phyloP scores from a whole-genome alignment of 352 stramenopile species.

The Pythium biforme region DNA sequence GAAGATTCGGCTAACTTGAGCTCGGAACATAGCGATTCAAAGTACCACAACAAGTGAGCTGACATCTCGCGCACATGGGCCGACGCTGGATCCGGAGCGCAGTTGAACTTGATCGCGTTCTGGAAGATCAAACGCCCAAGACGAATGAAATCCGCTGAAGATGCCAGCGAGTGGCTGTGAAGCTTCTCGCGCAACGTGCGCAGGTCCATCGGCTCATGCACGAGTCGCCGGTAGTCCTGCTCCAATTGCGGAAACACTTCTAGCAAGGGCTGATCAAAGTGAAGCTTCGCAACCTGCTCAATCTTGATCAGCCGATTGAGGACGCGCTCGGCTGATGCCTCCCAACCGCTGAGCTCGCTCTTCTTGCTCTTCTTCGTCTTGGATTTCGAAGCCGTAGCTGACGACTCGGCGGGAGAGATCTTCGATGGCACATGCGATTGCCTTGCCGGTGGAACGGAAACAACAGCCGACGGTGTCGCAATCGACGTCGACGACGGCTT shows the following conservation, averaged over 20 bases:
- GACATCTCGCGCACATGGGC: constrained; percentile 83
- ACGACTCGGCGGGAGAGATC: constrained; percentile 28
- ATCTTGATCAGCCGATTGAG: constrained; percentile 75
- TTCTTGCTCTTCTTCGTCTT: constrained; percentile 81
- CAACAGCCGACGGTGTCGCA: not conserved
- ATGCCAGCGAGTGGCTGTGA: constrained; percentile 45
- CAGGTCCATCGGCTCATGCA: constrained; percentile 82
- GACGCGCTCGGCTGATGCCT: constrained; percentile 61
- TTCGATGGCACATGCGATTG: constrained; percentile 31
- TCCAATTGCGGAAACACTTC: constrained; percentile 74
- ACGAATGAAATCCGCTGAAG: constrained; percentile 55
- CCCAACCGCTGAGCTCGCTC: constrained; percentile 71
- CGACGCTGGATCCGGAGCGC: constrained; percentile 62
- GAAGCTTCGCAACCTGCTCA: constrained; percentile 75
- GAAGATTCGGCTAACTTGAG: constrained; percentile 33
- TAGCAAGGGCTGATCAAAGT: constrained; percentile 75
- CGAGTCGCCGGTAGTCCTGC: constrained; percentile 59
- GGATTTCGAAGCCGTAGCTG: constrained; percentile 27
- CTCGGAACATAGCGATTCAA: constrained; percentile 79
- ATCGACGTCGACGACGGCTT: not conserved
- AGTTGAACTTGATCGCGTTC: constrained; percentile 85
- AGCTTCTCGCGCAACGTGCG: constrained; percentile 70
- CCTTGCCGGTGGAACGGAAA: not conserved
- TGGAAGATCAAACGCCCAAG: constrained; percentile 76
- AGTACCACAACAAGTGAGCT: constrained; percentile 78